Evolutionary conservation across 2,329 filamentous ascomycete species (phyloP).

Genomic region (Thielaviopsis ethacetica): DNA sequence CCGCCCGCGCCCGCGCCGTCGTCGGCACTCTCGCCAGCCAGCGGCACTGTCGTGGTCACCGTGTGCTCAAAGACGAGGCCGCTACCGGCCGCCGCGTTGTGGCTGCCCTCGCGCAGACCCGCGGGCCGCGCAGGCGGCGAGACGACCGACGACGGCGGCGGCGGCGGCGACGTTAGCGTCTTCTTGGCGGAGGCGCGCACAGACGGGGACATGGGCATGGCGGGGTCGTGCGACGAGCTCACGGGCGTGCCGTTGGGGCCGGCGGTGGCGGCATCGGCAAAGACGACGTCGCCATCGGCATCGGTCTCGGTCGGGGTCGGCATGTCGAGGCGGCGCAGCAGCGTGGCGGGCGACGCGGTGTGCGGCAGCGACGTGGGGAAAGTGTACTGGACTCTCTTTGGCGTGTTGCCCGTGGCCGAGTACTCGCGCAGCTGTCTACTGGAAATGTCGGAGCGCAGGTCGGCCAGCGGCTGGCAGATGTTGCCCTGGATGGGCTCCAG

Average conservation of each 20-base stretch:
- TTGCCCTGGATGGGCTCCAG: conserved; percentile 43
- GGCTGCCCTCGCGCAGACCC: conserved; percentile 40
- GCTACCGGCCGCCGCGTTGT: conserved; percentile 19
- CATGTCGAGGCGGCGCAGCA: conserved; percentile 25
- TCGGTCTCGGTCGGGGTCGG: conserved; percentile 16
- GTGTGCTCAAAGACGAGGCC: conserved; percentile 4
- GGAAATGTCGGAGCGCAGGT: conserved; percentile 54
- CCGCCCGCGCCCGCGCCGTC: background rate
- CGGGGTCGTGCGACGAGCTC: conserved; percentile 18
- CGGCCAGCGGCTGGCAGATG: conserved; percentile 51
- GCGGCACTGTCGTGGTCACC: conserved; percentile 7
- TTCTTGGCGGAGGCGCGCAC: conserved; percentile 12
- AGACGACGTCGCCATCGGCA: conserved; percentile 25
- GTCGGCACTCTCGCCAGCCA: background rate
- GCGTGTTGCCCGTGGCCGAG: conserved; percentile 68
- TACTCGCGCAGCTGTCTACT: conserved; percentile 60
- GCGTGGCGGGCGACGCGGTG: conserved; percentile 37
- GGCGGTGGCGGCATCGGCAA: conserved; percentile 21
- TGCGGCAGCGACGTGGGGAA: conserved; percentile 65
- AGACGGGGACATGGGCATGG: conserved; percentile 12
- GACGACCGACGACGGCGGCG: background rate
- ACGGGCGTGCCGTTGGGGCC: conserved; percentile 14
- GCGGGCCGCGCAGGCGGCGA: conserved; percentile 15
- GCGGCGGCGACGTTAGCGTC: conserved; percentile 12
- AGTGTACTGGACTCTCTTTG: conserved; percentile 64